Conservation (phyloP, 2,329 filamentous ascomycete genomes). For the Xylaria sp. region DNA sequence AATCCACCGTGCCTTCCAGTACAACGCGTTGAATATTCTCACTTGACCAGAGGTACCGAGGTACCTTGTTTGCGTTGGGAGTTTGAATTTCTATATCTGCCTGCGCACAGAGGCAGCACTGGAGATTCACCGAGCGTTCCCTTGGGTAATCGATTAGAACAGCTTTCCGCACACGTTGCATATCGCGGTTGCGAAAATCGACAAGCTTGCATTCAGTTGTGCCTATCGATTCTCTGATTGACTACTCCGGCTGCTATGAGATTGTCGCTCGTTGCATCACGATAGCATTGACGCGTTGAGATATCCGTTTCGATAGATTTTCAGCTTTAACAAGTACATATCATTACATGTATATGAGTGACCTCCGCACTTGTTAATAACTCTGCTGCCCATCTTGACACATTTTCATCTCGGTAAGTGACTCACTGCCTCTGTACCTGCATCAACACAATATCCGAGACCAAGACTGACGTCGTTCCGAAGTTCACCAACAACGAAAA, state of each 20-base stretch:
- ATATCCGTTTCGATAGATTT: neutral
- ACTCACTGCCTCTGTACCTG: too few relatives aligned
- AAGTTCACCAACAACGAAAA: neutral
- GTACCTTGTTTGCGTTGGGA: too few relatives aligned
- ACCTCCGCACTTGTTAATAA: neutral
- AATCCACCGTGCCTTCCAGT: too few relatives aligned
- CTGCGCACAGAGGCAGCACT: too few relatives aligned
- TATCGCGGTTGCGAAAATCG: neutral
- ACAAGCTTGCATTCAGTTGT: neutral
- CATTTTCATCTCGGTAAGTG: neutral
- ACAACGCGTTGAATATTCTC: neutral
- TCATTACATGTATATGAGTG: too few relatives aligned
- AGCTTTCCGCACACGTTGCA: slow-evolving; percentile 1
- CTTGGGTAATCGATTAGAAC: neutral
- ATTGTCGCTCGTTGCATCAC: neutral
- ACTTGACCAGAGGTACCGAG: too few relatives aligned
- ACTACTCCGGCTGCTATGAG: neutral
- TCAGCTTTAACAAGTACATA: neutral
- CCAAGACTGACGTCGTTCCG: neutral
- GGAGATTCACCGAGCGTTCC: neutral
- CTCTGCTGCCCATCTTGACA: neutral
- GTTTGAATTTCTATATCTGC: too few relatives aligned
- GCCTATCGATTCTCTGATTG: neutral
- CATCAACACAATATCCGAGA: neutral
- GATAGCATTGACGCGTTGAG: slow-evolving; percentile 11